Evolutionary conservation across 345 rosid genomes (phyloP).

Genomic region (Mercurialis annua): DNA sequence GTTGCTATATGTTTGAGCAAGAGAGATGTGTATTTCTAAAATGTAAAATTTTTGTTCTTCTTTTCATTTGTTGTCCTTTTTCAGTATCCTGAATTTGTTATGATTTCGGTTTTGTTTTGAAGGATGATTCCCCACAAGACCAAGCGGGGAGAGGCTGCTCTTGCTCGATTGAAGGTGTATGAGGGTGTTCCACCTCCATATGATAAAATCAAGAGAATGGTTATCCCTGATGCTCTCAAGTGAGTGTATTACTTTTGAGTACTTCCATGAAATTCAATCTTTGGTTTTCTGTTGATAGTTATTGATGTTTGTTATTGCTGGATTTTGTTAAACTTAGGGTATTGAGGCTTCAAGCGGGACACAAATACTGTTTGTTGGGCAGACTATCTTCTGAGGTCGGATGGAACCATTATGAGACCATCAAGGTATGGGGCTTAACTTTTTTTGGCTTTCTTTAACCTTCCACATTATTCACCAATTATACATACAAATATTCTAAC

Average conservation of each 20-base stretch:
- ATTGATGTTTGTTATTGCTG: conserved; percentile 5
- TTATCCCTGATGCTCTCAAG: conserved; percentile 38
- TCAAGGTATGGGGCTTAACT: conserved; percentile 17
- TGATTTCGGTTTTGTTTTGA: background rate
- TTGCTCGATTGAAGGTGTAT: conserved; percentile 32
- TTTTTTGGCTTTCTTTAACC: background rate
- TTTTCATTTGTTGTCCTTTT: background rate
- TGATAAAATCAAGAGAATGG: conserved; percentile 32
- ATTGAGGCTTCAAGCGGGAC: conserved; percentile 35
- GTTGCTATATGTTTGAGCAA: no score
- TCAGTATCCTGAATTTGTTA: background rate
- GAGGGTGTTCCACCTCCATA: conserved; percentile 37
- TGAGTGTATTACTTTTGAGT: conserved; percentile 1
- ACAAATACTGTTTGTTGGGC: conserved; percentile 34
- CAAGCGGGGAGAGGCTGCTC: conserved; percentile 37
- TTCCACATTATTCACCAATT: background rate
- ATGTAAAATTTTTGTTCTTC: background rate
- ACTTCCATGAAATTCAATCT: no score
- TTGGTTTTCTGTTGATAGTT: background rate
- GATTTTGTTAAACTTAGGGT: conserved; percentile 23
- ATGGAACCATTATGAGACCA: conserved; percentile 35
- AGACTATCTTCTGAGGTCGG: conserved; percentile 35
- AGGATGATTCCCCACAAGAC: conserved; percentile 38
- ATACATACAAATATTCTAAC: background rate
- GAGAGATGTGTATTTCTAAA: background rate